Evolutionary conservation across 139 green algal species (phyloP).

Genomic region (Tetratostichococcus sp.): DNA sequence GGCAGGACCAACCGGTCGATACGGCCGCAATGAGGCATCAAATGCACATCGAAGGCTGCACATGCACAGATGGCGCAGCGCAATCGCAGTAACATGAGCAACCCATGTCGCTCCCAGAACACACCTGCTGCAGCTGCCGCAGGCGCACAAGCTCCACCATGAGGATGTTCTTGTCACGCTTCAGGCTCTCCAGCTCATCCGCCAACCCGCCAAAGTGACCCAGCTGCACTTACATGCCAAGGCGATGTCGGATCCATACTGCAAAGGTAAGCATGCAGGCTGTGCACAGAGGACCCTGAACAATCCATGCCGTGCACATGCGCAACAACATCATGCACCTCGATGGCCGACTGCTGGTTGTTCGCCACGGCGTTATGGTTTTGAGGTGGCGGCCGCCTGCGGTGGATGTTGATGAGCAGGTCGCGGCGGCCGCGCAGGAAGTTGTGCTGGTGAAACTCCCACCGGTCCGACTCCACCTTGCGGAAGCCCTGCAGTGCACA

Average conservation of each 20-base stretch:
- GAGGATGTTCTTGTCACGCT: conserved; percentile 84
- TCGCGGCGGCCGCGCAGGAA: conserved; percentile 76
- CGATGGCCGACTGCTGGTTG: conserved; percentile 18
- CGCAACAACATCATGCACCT: too few species aligned
- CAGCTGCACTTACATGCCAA: conserved; percentile 71
- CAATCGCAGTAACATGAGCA: conserved; percentile 8
- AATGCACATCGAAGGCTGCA: too few species aligned
- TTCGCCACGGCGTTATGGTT: background rate
- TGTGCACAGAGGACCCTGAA: too few species aligned
- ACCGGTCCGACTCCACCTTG: conserved; percentile 93
- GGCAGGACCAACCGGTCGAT: too few species aligned
- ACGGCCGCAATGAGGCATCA: too few species aligned
- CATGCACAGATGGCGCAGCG: background rate
- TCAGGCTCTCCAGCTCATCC: conserved; percentile 78
- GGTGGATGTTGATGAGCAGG: conserved; percentile 75
- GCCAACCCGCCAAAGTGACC: conserved; percentile 67
- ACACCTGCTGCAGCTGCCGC: conserved; percentile 68
- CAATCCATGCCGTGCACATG: too few species aligned
- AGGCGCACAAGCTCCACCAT: conserved; percentile 84
- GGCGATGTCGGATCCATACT: too few species aligned
- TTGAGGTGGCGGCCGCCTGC: conserved; percentile 56
- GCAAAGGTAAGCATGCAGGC: too few species aligned
- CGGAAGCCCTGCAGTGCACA: conserved; percentile 76
- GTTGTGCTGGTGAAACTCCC: conserved; percentile 96
- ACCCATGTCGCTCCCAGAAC: too few species aligned